Base-by-base conservation (phyloP, 2,329 filamentous ascomycete species). In the Diaporthe eres region DNA sequence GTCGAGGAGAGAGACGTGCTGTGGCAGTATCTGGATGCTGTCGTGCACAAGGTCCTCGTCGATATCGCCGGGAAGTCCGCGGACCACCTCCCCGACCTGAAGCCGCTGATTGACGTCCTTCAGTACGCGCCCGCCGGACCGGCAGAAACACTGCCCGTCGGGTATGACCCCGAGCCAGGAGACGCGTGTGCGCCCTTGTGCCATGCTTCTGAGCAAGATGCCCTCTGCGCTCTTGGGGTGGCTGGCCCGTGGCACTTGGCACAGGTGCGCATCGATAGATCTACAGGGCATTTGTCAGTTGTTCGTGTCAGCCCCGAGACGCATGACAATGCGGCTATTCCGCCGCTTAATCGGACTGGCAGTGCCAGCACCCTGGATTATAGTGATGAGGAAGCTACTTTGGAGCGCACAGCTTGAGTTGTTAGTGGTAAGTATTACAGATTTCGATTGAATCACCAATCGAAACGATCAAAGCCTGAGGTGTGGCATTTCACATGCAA, bases 1-100 rank as follows among this genome's bases (percentile, higher is more conserved):
- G 49, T n/a, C 25, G 6, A 34, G 3, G 61, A 49, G 9, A 47
- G 25, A 22, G 61, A 68, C 31, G 12, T 10, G 22, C 47, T 68
- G 25, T 34, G 44, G 22, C 5, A 9, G 25, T 53, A 51, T 17
- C 22, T 68, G 42, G 10, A 51, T 6, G 34, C 3, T 51, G 28
- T 53, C 1, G 63, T 68, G 28, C 19, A 37, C 2, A 22, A 31
- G 2, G 31, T n/a, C 3, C 63, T 68, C 1, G 0, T 10, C 1
- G 1, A 25, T 10, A 2, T 53, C 2, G 22, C 4, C 19, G 5
- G 9, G 0, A 13, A 3, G 34, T 34, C 57, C 1, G 3, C 6
- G 10, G 34, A 60, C 34, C 34, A 39, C 5, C 22, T 37, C 8
- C 63, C 63, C 4, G 22, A 53, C 4, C 47, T 68, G 2, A n/a